These are phyloP conservation scores for Phytophthora lateralis DNA, from an alignment of 352 stramenopile species.

Conservation along the genomic window DNA sequence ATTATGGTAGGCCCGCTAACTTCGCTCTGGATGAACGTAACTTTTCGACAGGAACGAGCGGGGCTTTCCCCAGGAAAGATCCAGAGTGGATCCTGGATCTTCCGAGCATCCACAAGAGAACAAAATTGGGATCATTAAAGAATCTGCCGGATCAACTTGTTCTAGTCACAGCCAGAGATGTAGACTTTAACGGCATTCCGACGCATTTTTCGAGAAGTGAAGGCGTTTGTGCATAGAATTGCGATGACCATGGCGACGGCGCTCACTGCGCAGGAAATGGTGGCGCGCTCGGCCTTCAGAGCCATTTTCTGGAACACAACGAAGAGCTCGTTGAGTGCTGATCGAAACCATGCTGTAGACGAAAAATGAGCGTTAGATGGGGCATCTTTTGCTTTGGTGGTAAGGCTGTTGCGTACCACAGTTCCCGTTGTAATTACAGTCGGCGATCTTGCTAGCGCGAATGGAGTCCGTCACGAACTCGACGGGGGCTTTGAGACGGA, in stretches of 20 bases:
- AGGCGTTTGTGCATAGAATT: constrained; percentile 42
- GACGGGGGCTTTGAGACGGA: constrained; percentile 55
- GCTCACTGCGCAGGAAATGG: constrained; percentile 38
- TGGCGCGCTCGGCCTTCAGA: constrained; percentile 40
- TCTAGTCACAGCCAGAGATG: constrained; percentile 4
- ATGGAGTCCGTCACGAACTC: constrained; percentile 66
- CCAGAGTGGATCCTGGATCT: too few relatives aligned
- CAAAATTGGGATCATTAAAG: too few relatives aligned
- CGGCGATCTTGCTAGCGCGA: constrained; percentile 53
- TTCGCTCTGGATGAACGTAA: too few relatives aligned
- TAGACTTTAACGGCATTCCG: constrained; percentile 69
- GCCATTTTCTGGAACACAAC: constrained; percentile 51
- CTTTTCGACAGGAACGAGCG: too few relatives aligned
- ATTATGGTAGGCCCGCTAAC: too few relatives aligned
- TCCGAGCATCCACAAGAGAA: too few relatives aligned
- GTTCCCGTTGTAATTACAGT: constrained; percentile 64
- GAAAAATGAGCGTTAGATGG: constrained; percentile 17
- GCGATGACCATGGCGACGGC: constrained; percentile 35
- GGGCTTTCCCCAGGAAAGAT: too few relatives aligned
- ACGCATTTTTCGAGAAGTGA: constrained; percentile 51
- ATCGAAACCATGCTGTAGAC: constrained; percentile 55
- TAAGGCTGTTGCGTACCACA: constrained; percentile 44
- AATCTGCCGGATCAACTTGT: too few relatives aligned
- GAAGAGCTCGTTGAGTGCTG: constrained; percentile 50
- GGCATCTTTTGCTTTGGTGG: constrained; percentile 5